Percentiles rank a stretch among this genome's conserved stretches.
Evolutionary conservation across 164 flowering plant genomes (phyloP).

Genomic region (Buxus sempervirens): DNA sequence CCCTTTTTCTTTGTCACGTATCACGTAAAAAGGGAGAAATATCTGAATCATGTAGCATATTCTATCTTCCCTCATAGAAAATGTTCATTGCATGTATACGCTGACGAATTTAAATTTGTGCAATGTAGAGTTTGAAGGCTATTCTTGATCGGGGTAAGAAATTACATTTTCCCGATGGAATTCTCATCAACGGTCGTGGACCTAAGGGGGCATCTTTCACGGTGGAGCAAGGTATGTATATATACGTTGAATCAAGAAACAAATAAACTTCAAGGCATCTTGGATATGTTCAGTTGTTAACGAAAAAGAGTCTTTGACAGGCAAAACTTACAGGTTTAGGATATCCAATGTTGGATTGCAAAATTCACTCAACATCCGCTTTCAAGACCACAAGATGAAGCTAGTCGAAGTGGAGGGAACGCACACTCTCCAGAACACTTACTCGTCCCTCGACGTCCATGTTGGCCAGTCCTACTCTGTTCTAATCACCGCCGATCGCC

Average conservation of each 20-base stretch:
- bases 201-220: conserved; percentile 41
- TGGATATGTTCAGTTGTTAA: too few relatives aligned
- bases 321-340: conserved; percentile 82
- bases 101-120: neutral
- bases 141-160: conserved; percentile 60
- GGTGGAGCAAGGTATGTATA: conserved; percentile 61
- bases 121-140: conserved; percentile 42
- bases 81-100: too few relatives aligned
- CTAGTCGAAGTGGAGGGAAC: conserved; percentile 90
- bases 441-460: conserved; percentile 79
- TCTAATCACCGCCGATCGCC: conserved; percentile 74
- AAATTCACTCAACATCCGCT: conserved; percentile 71
- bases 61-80: too few relatives aligned
- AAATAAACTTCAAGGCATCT: too few relatives aligned
- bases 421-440: conserved; percentile 64
- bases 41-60: too few relatives aligned
- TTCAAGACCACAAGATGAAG: conserved; percentile 64
- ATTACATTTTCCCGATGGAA: conserved; percentile 62
- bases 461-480: conserved; percentile 85
- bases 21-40: too few relatives aligned
- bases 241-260: neutral
- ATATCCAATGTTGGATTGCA: conserved; percentile 83
- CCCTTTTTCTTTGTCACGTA: too few relatives aligned
- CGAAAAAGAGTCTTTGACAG: conserved; percentile 39
- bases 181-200: conserved; percentile 85